These are phyloP conservation scores for Schoenoplectus tabernaemontani DNA, from an alignment of 202 grass and related monocot genomes.

Conservation along the genomic window DNA sequence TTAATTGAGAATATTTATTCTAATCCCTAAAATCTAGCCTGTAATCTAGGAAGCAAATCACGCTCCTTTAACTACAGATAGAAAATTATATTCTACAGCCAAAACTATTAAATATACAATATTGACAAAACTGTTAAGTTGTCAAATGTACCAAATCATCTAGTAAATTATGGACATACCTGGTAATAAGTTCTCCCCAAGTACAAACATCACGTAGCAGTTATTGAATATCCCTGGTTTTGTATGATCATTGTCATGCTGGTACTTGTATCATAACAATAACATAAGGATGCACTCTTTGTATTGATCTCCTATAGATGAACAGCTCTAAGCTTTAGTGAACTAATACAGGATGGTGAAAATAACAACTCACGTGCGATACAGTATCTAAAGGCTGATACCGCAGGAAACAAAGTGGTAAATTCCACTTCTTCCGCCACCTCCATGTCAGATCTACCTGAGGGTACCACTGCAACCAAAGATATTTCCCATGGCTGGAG, in stretches of 20 bases:
- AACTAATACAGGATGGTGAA: conserved; percentile 29
- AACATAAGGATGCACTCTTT: not conserved
- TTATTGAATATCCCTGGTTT: not conserved
- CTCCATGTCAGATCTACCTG: conserved; percentile 4
- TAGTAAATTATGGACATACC: not conserved
- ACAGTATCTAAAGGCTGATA: conserved; percentile 29
- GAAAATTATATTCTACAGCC: too few species aligned
- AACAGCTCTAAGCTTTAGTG: not conserved
- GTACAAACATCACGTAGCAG: not conserved
- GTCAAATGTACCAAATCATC: not conserved
- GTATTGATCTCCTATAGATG: not conserved
- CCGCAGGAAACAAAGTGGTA: conserved; percentile 15
- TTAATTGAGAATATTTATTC: too few species aligned
- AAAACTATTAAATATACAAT: too few species aligned
- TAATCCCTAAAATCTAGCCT: too few species aligned
- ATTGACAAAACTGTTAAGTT: too few species aligned
- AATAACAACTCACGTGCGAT: conserved; percentile 30
- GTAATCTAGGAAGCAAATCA: too few species aligned
- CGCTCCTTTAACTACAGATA: too few species aligned
- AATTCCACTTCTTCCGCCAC: conserved; percentile 2
- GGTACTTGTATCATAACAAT: not conserved
- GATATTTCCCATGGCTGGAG: conserved; percentile 29
- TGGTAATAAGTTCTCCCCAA: not conserved
- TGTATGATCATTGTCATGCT: not conserved
- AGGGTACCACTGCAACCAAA: conserved; percentile 27